Conservation (phyloP, 208 protist species). For the Crithidia mellificae region DNA sequence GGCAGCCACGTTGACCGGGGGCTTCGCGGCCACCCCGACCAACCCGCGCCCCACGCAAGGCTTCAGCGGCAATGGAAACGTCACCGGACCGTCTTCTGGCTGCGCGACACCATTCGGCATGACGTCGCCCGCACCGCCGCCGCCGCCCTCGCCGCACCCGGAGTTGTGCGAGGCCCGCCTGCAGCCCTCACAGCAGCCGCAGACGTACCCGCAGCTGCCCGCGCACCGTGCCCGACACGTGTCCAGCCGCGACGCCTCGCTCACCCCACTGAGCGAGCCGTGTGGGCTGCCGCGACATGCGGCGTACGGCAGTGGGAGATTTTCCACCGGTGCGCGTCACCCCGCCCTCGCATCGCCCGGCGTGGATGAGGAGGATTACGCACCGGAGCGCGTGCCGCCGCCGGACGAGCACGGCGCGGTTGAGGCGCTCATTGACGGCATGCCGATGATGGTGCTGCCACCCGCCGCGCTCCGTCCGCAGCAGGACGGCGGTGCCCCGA, state of each 20-base stretch:
- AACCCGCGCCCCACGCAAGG: not conserved
- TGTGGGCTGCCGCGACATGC: not conserved
- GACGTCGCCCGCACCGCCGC: slow-evolving; percentile 2
- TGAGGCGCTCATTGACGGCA: slow-evolving; percentile 2
- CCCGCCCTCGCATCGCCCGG: too few species aligned
- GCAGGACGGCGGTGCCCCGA: slow-evolving; percentile 1
- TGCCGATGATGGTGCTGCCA: slow-evolving; percentile 11
- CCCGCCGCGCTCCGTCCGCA: slow-evolving; percentile 1
- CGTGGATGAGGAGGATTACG: not conserved
- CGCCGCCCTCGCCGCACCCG: not conserved
- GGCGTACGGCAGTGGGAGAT: not conserved
- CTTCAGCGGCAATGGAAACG: not conserved
- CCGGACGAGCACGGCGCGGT: slow-evolving; percentile 6
- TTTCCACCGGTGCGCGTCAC: not conserved
- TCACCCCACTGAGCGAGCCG: slow-evolving; percentile 2
- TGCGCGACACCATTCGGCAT: not conserved
- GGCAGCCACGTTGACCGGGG: not conserved
- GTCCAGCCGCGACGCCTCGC: not conserved
- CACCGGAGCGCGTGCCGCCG: not conserved
- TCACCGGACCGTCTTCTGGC: not conserved
- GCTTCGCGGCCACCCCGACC: slow-evolving; percentile 6
- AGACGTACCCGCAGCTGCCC: not conserved
- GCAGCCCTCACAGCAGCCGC: too few species aligned
- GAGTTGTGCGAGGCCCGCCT: not conserved
- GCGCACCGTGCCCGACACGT: not conserved